These are phyloP conservation scores for Debaryomyces prosopidis DNA, from an alignment of 805 yeast species.

Conservation along the genomic window DNA sequence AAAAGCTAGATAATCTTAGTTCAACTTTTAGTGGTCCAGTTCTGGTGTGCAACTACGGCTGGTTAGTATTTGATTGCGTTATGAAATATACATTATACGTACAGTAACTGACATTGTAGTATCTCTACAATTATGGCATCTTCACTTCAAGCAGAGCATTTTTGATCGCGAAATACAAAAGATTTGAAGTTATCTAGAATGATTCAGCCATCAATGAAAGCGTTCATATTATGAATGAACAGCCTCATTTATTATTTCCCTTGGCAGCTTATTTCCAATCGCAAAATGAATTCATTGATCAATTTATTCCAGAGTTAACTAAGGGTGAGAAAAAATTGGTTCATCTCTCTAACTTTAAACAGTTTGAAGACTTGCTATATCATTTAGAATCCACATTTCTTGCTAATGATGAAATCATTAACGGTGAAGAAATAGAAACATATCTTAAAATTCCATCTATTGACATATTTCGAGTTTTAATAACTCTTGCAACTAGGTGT, in stretches of 20 bases:
- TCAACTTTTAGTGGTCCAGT: constrained; percentile 18
- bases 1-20: constrained; percentile 6
- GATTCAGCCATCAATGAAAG: no score
- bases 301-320: constrained; percentile 20
- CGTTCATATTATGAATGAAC: not conserved
- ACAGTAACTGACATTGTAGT: constrained; percentile 7
- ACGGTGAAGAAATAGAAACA: not conserved
- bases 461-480: constrained; percentile 25
- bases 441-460: constrained; percentile 24
- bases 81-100: not conserved
- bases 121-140: not conserved
- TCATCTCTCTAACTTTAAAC: constrained; percentile 27
- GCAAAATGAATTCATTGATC: constrained; percentile 15
- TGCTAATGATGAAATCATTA: constrained; percentile 2
- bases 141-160: not conserved
- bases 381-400: constrained; percentile 21
- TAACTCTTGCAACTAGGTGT: constrained; percentile 32
- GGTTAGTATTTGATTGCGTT: not conserved
- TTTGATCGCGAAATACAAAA: not conserved
- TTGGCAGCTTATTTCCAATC: not conserved
- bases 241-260: constrained; percentile 1
- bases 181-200: no score
- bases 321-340: constrained; percentile 6
- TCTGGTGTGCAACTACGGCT: constrained; percentile 12
- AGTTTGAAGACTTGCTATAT: constrained; percentile 28